Base-by-base conservation (phyloP, 225 moss, liverwort and hornwort genomes). In the Ulota crispa region DNA sequence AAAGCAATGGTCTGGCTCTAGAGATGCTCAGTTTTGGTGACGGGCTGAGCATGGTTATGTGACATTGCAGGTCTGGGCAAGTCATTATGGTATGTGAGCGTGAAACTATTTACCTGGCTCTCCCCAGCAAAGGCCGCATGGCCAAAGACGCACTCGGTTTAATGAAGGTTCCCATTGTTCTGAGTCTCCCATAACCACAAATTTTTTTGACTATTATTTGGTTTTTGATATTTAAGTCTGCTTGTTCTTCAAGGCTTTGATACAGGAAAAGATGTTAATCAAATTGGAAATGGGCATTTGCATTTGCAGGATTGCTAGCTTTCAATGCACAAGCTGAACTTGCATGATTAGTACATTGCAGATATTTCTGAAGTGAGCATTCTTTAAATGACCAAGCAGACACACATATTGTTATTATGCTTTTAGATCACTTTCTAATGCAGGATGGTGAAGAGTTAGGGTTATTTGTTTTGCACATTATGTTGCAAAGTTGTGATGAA, bases 51-150 rank as follows among this genome's bases (percentile, higher is more conserved):
- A 64, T 66, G 57, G 36, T 79, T 4, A 45, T 53, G 43, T 34
- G 75, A 34, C 64, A 9, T 65, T 78, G 73, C 86, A 89, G 91
- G 80, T 64, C 39, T 75, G 76, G 75, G 78, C 42, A 86, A 86
- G 80, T 1, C 68, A 43, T 31, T 70, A 16, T 59, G 23, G 64
- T 15, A 59, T 19, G 75, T 73, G 62, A 90, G 31, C 84, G 97
- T n/a, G 68, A 76, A 50, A 88, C 89, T 27, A 85, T 94, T 71
- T 92, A 95, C 19, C 61, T 98, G 64, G 97, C 94, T 64, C 87
- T 98, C 74, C 97, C 97, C 26, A 95, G 97, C 80, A 98, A 98
- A 87, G 97, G 97, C 32, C 94, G 97, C 27, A 98, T 98, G 97
- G 93, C 95, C 10, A 95, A 98, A 68, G 91, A 95, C 54, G 86